Percentiles rank a stretch among this genome's conserved stretches.
phyloP scores from a whole-genome alignment of 371 early-diverging fungal species.

The Zancudomyces culisetae region DNA sequence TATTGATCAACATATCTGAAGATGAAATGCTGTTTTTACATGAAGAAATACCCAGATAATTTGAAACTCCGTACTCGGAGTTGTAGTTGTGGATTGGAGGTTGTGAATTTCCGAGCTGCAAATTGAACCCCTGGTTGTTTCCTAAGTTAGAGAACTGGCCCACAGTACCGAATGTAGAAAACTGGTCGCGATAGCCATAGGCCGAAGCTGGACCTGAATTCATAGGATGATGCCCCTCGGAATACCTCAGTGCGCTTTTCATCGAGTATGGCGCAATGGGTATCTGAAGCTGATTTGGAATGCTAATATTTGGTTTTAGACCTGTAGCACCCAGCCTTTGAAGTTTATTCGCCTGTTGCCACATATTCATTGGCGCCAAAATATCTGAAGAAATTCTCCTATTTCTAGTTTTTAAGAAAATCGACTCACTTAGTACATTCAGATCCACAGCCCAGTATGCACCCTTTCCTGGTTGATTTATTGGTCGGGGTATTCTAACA shows the following conservation, averaged over 20 bases:
- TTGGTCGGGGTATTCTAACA: constrained; percentile 69
- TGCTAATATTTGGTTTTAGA: background rate
- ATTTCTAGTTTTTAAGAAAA: background rate
- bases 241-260: background rate
- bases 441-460: constrained; percentile 80
- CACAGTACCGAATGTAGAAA: no score
- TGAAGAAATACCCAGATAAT: no score
- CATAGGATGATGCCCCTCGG: background rate
- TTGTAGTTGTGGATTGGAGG: no score
- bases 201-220: no score
- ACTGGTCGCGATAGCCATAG: no score
- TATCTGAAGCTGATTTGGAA: background rate
- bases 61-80: no score
- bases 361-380: background rate
- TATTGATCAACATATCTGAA: no score
- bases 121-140: no score
- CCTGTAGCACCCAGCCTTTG: background rate
- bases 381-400: background rate
- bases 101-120: no score
- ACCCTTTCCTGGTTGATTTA: constrained; percentile 90
- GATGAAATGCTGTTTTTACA: no score
- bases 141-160: no score
- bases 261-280: background rate
- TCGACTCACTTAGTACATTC: constrained; percentile 11
- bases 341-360: background rate